Evolutionary conservation across 352 stramenopile species (phyloP), one percentile per base, ranked within the genome.

Genomic region (Albugo laibachii): DNA sequence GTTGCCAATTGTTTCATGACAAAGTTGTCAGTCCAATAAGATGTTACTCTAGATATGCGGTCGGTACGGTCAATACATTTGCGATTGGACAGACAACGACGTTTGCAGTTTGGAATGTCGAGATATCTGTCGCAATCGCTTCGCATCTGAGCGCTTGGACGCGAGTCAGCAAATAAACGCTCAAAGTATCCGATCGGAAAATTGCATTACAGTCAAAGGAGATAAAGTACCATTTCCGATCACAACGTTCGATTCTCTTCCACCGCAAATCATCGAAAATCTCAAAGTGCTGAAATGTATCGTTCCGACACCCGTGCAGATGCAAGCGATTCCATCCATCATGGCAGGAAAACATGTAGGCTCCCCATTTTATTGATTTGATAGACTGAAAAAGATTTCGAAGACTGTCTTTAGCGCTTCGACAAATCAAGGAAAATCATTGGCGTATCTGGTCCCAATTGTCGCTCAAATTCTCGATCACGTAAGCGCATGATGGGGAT

Each of bases 71-170:
- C 72, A 68, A 27, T 92, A 87, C 47, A 59, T 88, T 42, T 88
- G 78, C 46, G 78, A 92, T 45, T 59, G 54, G 19, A 92, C 78
- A 0, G 69, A 88, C 37, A 61, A 88, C 48, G 73, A 92, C 58
- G 78, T 92, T 12, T 92, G 78, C 55, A 85, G 70, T 52, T 45
- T 88, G 6, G 65, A 88, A 50, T 88, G 75, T 46, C 69, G 75
- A 15, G 62, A 84, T 36, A 11, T 65, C 6, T 76, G 63, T 41
- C 41, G 63, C 0, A 31, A 31, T 31, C 24, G 24, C 24, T 31
- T 31, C 24, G 24, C 24, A 31, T 31, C 24, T 8, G 24, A 31
- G 8, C 24, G 24, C 24, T 10, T 31, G 36, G 48, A 3, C 57
- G 59, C 41, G 45, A 40, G 13, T 19, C 53, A 1, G 39, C 41